Evolutionary conservation across 1,139 yeast genomes (phyloP).

Genomic region (Blastobotrys ciferrii): DNA sequence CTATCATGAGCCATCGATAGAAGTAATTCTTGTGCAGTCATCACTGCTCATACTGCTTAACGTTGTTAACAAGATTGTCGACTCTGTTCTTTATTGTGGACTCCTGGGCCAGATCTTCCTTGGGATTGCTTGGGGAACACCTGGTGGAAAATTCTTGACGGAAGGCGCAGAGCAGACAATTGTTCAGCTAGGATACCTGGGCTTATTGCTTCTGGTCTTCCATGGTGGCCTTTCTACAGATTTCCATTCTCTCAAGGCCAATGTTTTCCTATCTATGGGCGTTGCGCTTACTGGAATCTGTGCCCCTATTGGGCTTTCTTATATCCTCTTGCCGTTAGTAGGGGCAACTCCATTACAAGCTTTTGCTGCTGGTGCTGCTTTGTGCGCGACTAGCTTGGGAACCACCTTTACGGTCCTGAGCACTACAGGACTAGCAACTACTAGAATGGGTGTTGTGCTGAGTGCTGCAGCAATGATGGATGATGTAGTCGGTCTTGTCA

Average conservation of each 20-base stretch:
- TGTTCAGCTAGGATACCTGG: conserved; percentile 10
- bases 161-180: background rate
- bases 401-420: conserved; percentile 12
- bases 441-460: conserved; percentile 9
- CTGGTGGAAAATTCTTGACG: conserved; percentile 7
- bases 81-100: conserved; percentile 9
- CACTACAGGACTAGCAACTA: conserved; percentile 1
- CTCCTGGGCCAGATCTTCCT: conserved; percentile 10
- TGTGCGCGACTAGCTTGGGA: conserved; percentile 11
- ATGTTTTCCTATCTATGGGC: conserved; percentile 1
- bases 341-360: conserved; percentile 1
- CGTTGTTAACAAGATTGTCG: conserved; percentile 1
- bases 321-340: background rate
- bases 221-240: conserved; percentile 11
- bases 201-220: conserved; percentile 9
- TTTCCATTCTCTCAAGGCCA: conserved; percentile 5
- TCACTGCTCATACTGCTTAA: conserved; percentile 6
- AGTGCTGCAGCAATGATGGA: conserved; percentile 15
- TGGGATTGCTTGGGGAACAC: conserved; percentile 11
- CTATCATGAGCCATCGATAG: conserved; percentile 10
- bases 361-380: conserved; percentile 13
- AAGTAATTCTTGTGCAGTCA: conserved; percentile 4
- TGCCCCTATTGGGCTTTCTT: conserved; percentile 10
- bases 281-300: conserved; percentile 11
- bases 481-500: conserved; percentile 13